phyloP scores from a whole-genome alignment of 768 basidiomycete genomes.

The Suillus subaureus region DNA sequence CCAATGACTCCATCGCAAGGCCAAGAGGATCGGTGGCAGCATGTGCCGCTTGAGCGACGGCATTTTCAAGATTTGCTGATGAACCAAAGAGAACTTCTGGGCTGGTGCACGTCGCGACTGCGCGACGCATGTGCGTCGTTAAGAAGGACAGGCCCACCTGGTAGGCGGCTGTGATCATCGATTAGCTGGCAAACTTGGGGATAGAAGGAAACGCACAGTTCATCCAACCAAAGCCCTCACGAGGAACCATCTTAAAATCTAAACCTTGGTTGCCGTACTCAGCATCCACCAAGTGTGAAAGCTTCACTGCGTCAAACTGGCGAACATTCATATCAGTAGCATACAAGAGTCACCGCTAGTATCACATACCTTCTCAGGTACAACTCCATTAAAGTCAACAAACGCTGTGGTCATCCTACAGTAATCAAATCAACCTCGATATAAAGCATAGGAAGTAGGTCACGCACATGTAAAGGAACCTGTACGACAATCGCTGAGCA shows the following conservation, averaged over 20 bases:
- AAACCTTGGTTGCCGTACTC: constrained; percentile 97
- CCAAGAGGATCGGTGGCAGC: constrained; percentile 58
- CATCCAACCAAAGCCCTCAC: constrained; percentile 99
- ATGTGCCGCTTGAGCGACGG: constrained; percentile 36
- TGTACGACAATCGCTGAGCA: constrained; percentile 89
- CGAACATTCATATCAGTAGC: constrained; percentile 7
- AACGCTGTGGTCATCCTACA: constrained; percentile 90
- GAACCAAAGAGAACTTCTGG: constrained; percentile 87
- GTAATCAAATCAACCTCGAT: constrained; percentile 11
- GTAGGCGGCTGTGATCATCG: constrained; percentile 69
- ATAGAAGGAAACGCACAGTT: constrained; percentile 58
- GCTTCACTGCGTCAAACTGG: constrained; percentile 93
- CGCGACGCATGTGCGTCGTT: constrained; percentile 91
- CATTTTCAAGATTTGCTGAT: constrained; percentile 35
- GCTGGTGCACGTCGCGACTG: constrained; percentile 92
- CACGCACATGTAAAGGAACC: constrained; percentile 93
- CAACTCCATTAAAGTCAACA: constrained; percentile 97
- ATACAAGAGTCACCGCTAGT: neutral
- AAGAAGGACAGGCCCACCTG: constrained; percentile 96
- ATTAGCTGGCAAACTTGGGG: neutral
- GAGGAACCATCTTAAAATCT: constrained; percentile 96
- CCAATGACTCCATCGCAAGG: constrained; percentile 62
- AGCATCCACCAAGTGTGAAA: constrained; percentile 95
- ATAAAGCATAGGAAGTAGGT: neutral
- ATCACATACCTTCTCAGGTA: constrained; percentile 86